phyloP scores from a whole-genome alignment of 257 asterid genomes.

The Scutellaria galericulata region DNA sequence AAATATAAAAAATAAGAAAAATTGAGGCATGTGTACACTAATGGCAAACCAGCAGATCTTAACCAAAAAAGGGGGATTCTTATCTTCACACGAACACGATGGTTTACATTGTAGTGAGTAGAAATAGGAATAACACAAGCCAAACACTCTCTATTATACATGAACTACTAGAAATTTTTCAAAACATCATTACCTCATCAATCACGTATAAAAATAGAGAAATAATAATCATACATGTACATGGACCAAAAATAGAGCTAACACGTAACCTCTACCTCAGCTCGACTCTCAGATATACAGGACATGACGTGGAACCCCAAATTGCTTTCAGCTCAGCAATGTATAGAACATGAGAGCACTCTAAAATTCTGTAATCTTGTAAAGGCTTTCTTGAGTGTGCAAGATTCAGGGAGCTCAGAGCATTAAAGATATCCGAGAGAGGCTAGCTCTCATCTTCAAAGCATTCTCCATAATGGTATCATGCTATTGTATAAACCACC shows the following conservation, averaged over 20 bases:
- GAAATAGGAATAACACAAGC: slow-evolving; percentile 47
- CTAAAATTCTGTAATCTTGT: slow-evolving; percentile 31
- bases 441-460: slow-evolving; percentile 19
- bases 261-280: slow-evolving; percentile 3
- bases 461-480: slow-evolving; percentile 43
- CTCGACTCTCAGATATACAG: slow-evolving; percentile 40
- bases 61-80: no score
- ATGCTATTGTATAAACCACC: slow-evolving; percentile 68
- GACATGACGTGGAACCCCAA: slow-evolving; percentile 36
- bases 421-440: slow-evolving; percentile 33
- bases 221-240: slow-evolving; percentile 57
- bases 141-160: slow-evolving; percentile 59
- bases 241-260: slow-evolving; percentile 35
- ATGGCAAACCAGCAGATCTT: background rate
- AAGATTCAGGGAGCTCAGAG: slow-evolving; percentile 36
- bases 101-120: slow-evolving; percentile 38
- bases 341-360: background rate
- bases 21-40: no score
- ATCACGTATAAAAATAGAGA: slow-evolving; percentile 38
- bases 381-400: slow-evolving; percentile 30
- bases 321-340: slow-evolving; percentile 33
- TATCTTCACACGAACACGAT: slow-evolving; percentile 36
- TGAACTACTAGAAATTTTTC: slow-evolving; percentile 38
- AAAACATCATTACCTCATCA: slow-evolving; percentile 43
- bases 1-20: no score